These are phyloP conservation scores for Boletus semigastroideus DNA, from an alignment of 1,284 basidiomycete species.

Conservation along the genomic window DNA sequence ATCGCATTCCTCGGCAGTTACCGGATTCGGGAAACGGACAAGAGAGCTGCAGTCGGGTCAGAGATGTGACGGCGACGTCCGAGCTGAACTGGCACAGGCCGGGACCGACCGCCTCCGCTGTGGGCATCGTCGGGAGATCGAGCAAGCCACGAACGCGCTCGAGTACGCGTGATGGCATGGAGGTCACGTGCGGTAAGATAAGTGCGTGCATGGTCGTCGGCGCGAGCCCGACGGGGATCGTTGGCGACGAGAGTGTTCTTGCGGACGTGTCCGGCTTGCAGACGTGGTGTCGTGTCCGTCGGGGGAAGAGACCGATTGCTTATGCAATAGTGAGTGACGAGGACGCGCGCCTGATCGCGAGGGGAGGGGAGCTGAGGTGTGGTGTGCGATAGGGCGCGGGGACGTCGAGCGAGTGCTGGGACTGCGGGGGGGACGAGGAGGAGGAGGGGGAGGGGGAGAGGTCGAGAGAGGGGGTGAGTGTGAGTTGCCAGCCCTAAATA, in stretches of 20 bases:
- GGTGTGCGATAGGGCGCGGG: not conserved
- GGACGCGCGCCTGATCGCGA: constrained; percentile 22
- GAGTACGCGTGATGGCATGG: constrained; percentile 11
- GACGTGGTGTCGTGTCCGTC: not conserved
- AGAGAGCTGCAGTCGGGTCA: not conserved
- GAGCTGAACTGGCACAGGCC: not conserved
- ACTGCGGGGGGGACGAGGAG: not conserved
- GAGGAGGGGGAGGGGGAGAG: not conserved
- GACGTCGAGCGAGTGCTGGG: not conserved
- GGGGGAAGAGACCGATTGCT: constrained; percentile 7
- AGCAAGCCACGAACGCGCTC: constrained; percentile 11
- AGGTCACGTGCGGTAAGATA: constrained; percentile 31
- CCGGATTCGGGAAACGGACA: constrained; percentile 14
- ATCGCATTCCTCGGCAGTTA: constrained; percentile 16
- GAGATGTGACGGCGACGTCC: not conserved
- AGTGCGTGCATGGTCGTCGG: constrained; percentile 16
- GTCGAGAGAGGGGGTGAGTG: not conserved
- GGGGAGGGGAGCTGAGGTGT: constrained; percentile 1
- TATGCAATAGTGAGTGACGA: not conserved
- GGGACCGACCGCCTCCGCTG: not conserved
- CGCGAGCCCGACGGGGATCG: constrained; percentile 15
- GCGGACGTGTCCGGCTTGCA: constrained; percentile 5
- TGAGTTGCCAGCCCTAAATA: not conserved
- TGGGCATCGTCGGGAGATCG: constrained; percentile 1
- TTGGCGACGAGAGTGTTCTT: constrained; percentile 1